These are phyloP conservation scores for Cicer arietinum DNA, from an alignment of 306 rosid species.

Conservation along the genomic window DNA sequence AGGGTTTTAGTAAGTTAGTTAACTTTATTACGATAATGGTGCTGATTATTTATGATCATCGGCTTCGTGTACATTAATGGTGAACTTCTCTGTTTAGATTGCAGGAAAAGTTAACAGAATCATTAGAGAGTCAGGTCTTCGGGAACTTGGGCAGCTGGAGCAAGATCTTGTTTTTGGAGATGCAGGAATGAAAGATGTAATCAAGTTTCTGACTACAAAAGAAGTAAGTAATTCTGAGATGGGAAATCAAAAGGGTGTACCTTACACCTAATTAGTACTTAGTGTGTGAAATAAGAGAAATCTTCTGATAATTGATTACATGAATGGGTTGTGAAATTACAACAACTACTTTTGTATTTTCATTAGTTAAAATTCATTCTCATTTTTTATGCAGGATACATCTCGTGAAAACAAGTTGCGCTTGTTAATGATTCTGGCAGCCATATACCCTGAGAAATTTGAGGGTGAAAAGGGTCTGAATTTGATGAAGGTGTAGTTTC, in stretches of 20 bases:
- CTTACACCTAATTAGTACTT: conserved; percentile 33
- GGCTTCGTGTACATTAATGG: conserved; percentile 33
- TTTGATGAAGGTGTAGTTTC: conserved; percentile 77
- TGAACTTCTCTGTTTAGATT: conserved; percentile 62
- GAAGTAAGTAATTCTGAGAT: conserved; percentile 57
- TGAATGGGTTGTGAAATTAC: conserved; percentile 25
- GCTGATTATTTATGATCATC: conserved; percentile 15
- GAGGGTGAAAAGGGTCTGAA: conserved; percentile 88
- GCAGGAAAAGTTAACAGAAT: conserved; percentile 79
- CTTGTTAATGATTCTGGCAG: conserved; percentile 87
- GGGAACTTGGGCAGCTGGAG: conserved; percentile 86
- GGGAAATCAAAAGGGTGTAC: conserved; percentile 29
- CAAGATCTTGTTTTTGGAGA: conserved; percentile 96
- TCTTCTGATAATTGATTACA: neutral
- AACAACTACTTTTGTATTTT: conserved; percentile 18
- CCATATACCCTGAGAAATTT: conserved; percentile 90
- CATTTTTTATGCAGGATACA: conserved; percentile 72
- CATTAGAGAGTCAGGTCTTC: conserved; percentile 79
- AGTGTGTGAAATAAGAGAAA: neutral
- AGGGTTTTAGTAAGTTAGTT: conserved; percentile 25
- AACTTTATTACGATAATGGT: conserved; percentile 4
- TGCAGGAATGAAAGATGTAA: conserved; percentile 90
- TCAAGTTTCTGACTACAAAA: conserved; percentile 72
- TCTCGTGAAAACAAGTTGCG: conserved; percentile 88
- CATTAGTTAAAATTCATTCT: conserved; percentile 5